Evolutionary conservation across 208 protist genomes (phyloP).

Genomic region (Angomonas deanei): DNA sequence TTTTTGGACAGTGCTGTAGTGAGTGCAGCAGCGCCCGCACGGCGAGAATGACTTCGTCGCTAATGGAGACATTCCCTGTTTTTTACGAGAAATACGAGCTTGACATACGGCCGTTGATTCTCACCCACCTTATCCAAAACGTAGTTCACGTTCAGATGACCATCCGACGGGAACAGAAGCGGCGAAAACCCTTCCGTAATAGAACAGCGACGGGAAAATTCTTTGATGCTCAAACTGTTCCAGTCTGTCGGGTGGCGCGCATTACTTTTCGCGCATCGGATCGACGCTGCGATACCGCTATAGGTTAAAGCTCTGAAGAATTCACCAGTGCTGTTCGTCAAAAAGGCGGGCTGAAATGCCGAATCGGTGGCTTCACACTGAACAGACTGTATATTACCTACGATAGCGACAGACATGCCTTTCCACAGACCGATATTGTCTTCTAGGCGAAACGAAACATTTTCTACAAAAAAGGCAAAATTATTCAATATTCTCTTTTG

Average conservation of each 20-base stretch:
- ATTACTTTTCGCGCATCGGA: neutral
- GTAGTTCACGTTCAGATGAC: neutral
- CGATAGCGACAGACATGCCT: conserved; percentile 11
- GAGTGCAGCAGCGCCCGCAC: neutral
- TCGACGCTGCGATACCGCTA: neutral
- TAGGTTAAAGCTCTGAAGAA: conserved; percentile 1
- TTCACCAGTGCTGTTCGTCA: conserved; percentile 2
- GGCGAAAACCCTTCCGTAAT: neutral
- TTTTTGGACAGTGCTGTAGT: neutral
- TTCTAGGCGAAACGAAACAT: conserved; percentile 37
- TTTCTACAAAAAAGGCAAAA: conserved; percentile 38
- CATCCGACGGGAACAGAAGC: neutral
- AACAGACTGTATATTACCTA: conserved; percentile 16
- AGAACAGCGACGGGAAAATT: neutral
- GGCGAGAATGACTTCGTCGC: neutral
- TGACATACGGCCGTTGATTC: neutral
- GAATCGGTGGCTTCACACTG: conserved; percentile 32
- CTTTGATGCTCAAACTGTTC: neutral
- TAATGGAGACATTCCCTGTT: neutral
- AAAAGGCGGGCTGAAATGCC: neutral
- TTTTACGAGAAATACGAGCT: neutral
- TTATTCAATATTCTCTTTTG: conserved; percentile 61
- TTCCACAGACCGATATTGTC: conserved; percentile 29
- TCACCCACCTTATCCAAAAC: neutral
- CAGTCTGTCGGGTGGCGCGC: neutral